Percentiles rank a stretch among this genome's conserved stretches.
Conservation (phyloP, 2,329 filamentous ascomycete species). For the Chaetomium strumarium region DNA sequence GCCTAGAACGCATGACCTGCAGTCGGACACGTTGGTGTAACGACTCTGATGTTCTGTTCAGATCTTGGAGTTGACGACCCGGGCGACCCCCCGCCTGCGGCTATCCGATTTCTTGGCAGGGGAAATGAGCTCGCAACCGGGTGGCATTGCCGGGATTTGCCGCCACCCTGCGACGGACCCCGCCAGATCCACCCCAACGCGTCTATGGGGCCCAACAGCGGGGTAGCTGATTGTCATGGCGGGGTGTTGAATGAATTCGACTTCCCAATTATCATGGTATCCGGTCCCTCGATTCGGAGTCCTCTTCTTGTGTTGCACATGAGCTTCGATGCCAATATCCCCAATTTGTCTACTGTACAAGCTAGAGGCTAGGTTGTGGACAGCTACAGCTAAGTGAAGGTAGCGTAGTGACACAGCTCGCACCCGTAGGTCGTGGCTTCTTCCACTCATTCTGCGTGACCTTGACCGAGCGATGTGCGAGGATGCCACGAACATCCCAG, state of each 20-base stretch:
- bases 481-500: conserved; percentile 2
- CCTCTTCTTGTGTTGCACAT: too few relatives aligned
- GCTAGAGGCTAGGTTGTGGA: too few relatives aligned
- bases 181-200: neutral
- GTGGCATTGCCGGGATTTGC: neutral
- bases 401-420: neutral
- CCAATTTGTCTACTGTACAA: too few relatives aligned
- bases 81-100: too few relatives aligned
- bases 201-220: conserved; percentile 1
- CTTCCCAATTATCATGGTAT: neutral
- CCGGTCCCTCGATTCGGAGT: neutral
- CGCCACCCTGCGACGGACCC: neutral
- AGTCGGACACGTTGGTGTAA: too few relatives aligned
- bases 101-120: too few relatives aligned
- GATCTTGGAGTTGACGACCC: too few relatives aligned
- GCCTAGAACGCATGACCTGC: too few relatives aligned
- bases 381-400: too few relatives aligned
- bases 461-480: neutral
- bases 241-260: neutral
- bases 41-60: too few relatives aligned
- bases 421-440: neutral
- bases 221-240: conserved; percentile 1
- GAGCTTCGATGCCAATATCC: too few relatives aligned
- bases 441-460: conserved; percentile 1
- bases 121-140: neutral